phyloP scores from a whole-genome alignment of 805 yeast genomes.

The Yamadazyma tumulicola region DNA sequence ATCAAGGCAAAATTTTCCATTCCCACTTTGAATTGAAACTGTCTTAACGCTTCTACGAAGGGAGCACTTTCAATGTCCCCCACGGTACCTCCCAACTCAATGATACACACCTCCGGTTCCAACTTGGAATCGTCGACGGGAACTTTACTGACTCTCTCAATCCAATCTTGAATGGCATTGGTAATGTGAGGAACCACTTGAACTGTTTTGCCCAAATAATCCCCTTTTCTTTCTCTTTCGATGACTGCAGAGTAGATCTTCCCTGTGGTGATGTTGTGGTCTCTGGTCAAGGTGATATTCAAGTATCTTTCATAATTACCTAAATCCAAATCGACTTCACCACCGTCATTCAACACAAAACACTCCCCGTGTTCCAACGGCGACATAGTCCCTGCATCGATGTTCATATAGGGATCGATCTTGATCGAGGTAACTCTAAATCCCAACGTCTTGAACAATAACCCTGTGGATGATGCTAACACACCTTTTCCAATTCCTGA shows the following conservation, averaged over 20 bases:
- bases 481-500: slow-evolving; percentile 99
- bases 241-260: slow-evolving; percentile 93
- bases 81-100: slow-evolving; percentile 98
- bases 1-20: slow-evolving; percentile 89
- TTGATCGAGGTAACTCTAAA: slow-evolving; percentile 94
- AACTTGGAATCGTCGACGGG: slow-evolving; percentile 89
- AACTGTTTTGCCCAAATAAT: slow-evolving; percentile 97
- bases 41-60: slow-evolving; percentile 97
- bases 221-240: slow-evolving; percentile 93
- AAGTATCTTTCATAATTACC: slow-evolving; percentile 98
- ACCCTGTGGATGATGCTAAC: slow-evolving; percentile 94
- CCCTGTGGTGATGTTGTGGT: slow-evolving; percentile 98
- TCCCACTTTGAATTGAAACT: slow-evolving; percentile 97
- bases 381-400: slow-evolving; percentile 99
- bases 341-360: slow-evolving; percentile 96
- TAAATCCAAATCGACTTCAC: slow-evolving; percentile 95
- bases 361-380: slow-evolving; percentile 99
- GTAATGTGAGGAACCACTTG: slow-evolving; percentile 99
- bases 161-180: slow-evolving; percentile 97
- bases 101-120: slow-evolving; percentile 93
- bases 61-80: slow-evolving; percentile 99
- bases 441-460: slow-evolving; percentile 89
- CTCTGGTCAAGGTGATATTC: slow-evolving; percentile 86
- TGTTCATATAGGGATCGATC: slow-evolving; percentile 98
- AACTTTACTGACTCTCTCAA: slow-evolving; percentile 83